Conservation (phyloP, 306 rosid species). For the Rosa lucieae region DNA sequence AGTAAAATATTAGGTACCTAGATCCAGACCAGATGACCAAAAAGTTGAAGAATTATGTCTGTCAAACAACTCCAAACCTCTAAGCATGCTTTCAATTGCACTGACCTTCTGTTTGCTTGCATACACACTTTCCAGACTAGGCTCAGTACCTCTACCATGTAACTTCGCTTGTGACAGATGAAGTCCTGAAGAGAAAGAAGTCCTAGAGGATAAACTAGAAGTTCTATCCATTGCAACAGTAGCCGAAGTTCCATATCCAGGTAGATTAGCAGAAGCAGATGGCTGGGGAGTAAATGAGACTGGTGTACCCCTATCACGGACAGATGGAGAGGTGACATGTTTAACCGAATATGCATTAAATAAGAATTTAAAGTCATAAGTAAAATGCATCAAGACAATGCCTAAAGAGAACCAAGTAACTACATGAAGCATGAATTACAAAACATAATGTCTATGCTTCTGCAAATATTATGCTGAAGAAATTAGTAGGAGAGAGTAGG, state of each 20-base stretch:
- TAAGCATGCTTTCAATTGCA: slow-evolving; percentile 99
- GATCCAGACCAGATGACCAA: slow-evolving; percentile 92
- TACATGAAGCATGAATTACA: background rate
- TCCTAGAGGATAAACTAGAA: slow-evolving; percentile 79
- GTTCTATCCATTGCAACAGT: slow-evolving; percentile 98
- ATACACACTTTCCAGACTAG: slow-evolving; percentile 90
- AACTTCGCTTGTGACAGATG: slow-evolving; percentile 75
- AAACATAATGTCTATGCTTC: background rate
- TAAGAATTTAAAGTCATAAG: background rate
- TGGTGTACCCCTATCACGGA: slow-evolving; percentile 79
- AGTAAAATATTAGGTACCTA: slow-evolving; percentile 65
- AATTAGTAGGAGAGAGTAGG: slow-evolving; percentile 3
- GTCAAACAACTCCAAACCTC: slow-evolving; percentile 93
- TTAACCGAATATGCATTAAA: background rate
- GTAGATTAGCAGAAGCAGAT: slow-evolving; percentile 65
- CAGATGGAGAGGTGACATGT: slow-evolving; percentile 31
- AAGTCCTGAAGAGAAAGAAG: slow-evolving; percentile 69
- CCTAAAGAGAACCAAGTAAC: background rate
- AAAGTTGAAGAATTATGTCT: slow-evolving; percentile 64
- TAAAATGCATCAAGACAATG: background rate
- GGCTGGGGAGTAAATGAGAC: slow-evolving; percentile 55
- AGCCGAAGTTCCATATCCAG: slow-evolving; percentile 99
- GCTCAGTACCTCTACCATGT: slow-evolving; percentile 68
- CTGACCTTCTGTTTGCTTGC: slow-evolving; percentile 97
- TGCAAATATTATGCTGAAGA: background rate